phyloP scores from a whole-genome alignment of 2,329 filamentous ascomycete genomes.

The Boeremia lycopersici region DNA sequence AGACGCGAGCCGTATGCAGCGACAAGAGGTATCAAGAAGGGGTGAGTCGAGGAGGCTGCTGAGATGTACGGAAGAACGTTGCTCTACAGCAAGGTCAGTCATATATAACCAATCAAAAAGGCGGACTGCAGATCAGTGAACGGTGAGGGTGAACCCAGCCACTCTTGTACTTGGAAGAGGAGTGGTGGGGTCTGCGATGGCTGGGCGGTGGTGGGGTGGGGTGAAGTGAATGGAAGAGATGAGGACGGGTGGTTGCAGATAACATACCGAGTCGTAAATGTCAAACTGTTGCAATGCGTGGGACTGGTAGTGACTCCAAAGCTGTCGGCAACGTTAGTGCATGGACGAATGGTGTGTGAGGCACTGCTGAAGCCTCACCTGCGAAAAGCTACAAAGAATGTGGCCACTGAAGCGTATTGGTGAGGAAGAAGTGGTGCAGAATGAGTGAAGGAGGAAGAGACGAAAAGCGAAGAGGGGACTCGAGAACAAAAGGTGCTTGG shows the following conservation, averaged over 20 bases:
- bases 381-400: constrained; percentile 54
- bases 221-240: constrained; percentile 15
- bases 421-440: constrained; percentile 48
- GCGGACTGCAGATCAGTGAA: constrained; percentile 12
- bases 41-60: constrained; percentile 25
- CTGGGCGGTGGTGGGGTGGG: not conserved
- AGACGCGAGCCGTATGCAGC: constrained; percentile 15
- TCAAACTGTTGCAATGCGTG: constrained; percentile 49
- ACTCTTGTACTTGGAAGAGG: constrained; percentile 3
- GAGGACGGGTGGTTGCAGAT: constrained; percentile 9
- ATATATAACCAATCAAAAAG: not conserved
- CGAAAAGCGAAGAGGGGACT: constrained; percentile 21
- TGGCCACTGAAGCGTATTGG: constrained; percentile 51
- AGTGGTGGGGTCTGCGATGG: constrained; percentile 3
- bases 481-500: constrained; percentile 26
- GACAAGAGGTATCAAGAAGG: constrained; percentile 24
- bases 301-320: constrained; percentile 50
- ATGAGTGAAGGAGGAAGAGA: constrained; percentile 37
- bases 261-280: constrained; percentile 49
- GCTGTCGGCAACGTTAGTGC: constrained; percentile 36
- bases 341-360: not conserved
- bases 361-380: constrained; percentile 32
- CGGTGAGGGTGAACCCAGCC: constrained; percentile 28
- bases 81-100: constrained; percentile 30
- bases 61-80: constrained; percentile 43